phyloP scores from a whole-genome alignment of 768 basidiomycete species.

The Lactarius evosmus region DNA sequence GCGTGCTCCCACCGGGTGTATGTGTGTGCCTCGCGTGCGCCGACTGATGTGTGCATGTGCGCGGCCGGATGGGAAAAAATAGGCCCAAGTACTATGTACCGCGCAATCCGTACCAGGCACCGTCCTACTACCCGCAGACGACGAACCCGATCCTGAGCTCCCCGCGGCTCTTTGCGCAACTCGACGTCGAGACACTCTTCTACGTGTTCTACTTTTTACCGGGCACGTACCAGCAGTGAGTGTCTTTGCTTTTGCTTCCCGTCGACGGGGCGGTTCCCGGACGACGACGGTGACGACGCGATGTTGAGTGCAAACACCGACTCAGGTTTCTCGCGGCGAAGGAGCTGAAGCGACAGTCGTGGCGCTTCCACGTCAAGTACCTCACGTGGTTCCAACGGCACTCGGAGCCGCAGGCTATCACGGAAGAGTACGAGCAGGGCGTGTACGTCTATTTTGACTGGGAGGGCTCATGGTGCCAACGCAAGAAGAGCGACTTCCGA shows the following conservation, averaged over 20 bases:
- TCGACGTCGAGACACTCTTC: constrained; percentile 96
- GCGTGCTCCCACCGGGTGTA: constrained; percentile 23
- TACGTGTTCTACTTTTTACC: constrained; percentile 98
- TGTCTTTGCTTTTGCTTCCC: constrained; percentile 21
- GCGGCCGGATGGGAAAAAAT: constrained; percentile 17
- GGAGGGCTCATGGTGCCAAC: constrained; percentile 98
- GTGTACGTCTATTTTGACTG: constrained; percentile 99
- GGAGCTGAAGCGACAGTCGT: constrained; percentile 95
- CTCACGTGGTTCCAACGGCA: constrained; percentile 99
- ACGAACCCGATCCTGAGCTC: constrained; percentile 79
- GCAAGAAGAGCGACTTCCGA: constrained; percentile 97
- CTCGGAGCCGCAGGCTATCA: constrained; percentile 96
- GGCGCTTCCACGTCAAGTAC: constrained; percentile 99
- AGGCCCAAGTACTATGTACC: constrained; percentile 98
- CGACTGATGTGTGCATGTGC: constrained; percentile 12
- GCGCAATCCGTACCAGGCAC: constrained; percentile 86
- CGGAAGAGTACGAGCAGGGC: constrained; percentile 98
- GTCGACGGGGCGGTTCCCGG: constrained; percentile 3
- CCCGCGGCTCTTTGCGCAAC: constrained; percentile 79
- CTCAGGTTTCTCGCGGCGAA: constrained; percentile 89
- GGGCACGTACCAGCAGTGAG: constrained; percentile 96
- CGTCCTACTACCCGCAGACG: constrained; percentile 90
- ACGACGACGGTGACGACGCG: not conserved
- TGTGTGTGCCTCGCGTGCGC: not conserved
- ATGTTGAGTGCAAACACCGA: constrained; percentile 4